These are phyloP conservation scores for Lactifluus piperatus DNA, from an alignment of 768 basidiomycete species.

Conservation along the genomic window DNA sequence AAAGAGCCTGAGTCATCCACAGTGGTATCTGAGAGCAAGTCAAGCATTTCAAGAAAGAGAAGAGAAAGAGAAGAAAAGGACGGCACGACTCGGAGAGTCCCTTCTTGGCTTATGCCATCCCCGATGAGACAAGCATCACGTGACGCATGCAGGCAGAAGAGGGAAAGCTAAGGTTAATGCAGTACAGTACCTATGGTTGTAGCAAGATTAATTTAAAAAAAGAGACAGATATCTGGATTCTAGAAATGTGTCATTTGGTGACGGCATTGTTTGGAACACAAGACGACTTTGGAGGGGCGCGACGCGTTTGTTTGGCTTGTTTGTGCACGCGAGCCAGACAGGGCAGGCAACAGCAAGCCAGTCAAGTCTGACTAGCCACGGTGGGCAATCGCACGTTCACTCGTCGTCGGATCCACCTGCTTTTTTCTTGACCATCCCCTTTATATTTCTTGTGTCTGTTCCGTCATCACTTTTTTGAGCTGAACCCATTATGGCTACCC, in stretches of 20 bases:
- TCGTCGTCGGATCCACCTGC: not conserved
- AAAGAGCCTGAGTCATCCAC: not conserved
- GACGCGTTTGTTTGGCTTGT: conserved; percentile 22
- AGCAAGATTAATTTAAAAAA: no score
- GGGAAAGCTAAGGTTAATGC: no score
- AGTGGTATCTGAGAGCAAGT: not conserved
- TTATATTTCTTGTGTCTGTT: not conserved
- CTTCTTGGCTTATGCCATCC: no score
- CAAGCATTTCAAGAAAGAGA: not conserved
- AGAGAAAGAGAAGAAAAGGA: no score
- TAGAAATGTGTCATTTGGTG: not conserved
- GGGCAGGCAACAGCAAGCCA: not conserved
- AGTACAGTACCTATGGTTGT: no score
- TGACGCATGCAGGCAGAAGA: not conserved
- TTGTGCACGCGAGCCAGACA: not conserved
- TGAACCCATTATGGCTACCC: conserved; percentile 13
- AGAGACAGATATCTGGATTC: no score
- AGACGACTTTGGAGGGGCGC: conserved; percentile 9
- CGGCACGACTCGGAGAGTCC: no score
- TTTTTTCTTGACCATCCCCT: conserved; percentile 7
- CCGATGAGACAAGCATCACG: not conserved
- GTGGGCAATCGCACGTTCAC: conserved; percentile 4
- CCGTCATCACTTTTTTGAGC: not conserved
- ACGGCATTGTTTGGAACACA: not conserved
- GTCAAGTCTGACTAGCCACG: not conserved